Conservation (phyloP, 2,329 filamentous ascomycete genomes). For the Thelonectria discophora region DNA sequence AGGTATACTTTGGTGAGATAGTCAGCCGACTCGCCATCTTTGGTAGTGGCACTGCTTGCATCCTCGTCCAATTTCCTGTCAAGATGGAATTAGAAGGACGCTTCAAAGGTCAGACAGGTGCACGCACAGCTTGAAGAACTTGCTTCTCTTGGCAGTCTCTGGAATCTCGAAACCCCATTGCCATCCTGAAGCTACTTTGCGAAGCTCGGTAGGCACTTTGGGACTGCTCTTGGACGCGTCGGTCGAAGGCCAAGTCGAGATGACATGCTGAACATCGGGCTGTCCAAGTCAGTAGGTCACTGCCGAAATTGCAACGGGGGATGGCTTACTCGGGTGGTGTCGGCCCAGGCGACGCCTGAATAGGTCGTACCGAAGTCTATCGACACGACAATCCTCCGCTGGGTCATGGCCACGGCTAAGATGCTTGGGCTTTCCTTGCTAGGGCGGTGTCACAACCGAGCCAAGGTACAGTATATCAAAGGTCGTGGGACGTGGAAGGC, state of each 20-base stretch:
- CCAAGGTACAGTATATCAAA: constrained; percentile 32
- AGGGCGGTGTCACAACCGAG: constrained; percentile 28
- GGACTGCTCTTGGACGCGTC: constrained; percentile 46
- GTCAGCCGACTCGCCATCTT: constrained; percentile 48
- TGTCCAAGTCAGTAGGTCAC: constrained; percentile 40
- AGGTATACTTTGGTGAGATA: constrained; percentile 55
- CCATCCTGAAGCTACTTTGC: constrained; percentile 51
- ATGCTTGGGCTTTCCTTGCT: constrained; percentile 24
- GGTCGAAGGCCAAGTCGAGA: constrained; percentile 56
- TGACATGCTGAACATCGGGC: constrained; percentile 52
- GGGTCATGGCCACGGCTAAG: constrained; percentile 41
- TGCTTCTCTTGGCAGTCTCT: constrained; percentile 50
- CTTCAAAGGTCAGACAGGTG: background rate
- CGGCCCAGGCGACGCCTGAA: constrained; percentile 63
- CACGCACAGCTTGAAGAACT: constrained; percentile 60
- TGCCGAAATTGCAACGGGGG: constrained; percentile 1
- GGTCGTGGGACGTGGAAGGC: constrained; percentile 28
- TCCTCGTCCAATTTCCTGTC: constrained; percentile 48
- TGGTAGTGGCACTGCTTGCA: constrained; percentile 39
- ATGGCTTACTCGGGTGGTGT: constrained; percentile 50
- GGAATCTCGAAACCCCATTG: constrained; percentile 63
- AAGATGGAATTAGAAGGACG: constrained; percentile 24
- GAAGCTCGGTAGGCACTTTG: constrained; percentile 61
- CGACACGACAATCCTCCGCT: constrained; percentile 58
- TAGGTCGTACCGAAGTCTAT: constrained; percentile 68